Evolutionary conservation across 2,329 filamentous ascomycete species (phyloP).

Genomic region (Pseudogymnoascus sp.): DNA sequence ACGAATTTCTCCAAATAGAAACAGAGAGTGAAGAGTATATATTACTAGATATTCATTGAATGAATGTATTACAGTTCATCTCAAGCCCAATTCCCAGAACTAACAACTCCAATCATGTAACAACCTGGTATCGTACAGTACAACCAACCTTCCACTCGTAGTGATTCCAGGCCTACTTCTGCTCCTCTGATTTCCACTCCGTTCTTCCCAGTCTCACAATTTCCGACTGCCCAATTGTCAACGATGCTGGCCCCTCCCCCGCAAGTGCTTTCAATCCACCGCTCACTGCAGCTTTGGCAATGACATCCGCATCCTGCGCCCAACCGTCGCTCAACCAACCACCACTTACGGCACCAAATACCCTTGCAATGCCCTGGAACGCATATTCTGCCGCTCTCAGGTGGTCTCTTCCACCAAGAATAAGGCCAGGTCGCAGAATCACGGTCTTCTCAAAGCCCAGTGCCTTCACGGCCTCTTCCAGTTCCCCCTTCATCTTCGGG

Average conservation of each 20-base stretch:
- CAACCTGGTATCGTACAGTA: neutral
- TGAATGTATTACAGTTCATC: neutral
- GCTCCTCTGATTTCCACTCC: conserved; percentile 31
- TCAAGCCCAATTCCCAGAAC: neutral
- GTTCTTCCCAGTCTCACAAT: conserved; percentile 46
- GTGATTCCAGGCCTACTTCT: neutral
- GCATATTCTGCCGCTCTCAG: conserved; percentile 53
- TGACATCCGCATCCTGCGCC: conserved; percentile 59
- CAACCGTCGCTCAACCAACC: conserved; percentile 52
- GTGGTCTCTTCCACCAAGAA: conserved; percentile 64
- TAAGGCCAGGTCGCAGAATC: conserved; percentile 67
- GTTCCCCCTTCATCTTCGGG: conserved; percentile 72
- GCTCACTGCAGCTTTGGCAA: conserved; percentile 48
- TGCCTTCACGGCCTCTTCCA: conserved; percentile 69
- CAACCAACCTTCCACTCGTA: neutral
- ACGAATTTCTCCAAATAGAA: neutral
- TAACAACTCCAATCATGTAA: neutral
- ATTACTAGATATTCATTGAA: neutral
- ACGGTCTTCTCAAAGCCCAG: conserved; percentile 73
- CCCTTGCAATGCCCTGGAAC: conserved; percentile 48
- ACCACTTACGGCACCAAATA: conserved; percentile 49
- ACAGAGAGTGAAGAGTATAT: neutral
- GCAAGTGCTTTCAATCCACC: conserved; percentile 42
- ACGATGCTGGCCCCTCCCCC: conserved; percentile 39
- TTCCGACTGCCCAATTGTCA: conserved; percentile 42